phyloP scores from a whole-genome alignment of 768 basidiomycete species.

The Pleurotus pulmonarius region DNA sequence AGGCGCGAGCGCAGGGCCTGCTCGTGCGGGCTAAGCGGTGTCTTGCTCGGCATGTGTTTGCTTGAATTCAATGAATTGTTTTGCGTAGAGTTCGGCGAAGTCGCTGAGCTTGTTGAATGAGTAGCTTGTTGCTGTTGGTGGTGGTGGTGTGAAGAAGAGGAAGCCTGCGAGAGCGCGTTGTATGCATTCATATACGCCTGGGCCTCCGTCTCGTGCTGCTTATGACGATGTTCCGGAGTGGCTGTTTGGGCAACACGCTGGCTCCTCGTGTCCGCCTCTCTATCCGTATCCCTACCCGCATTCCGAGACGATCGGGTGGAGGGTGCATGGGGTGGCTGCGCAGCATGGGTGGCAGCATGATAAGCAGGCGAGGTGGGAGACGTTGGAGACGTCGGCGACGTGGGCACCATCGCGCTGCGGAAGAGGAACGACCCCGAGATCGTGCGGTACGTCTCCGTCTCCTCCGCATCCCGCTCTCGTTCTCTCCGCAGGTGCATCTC shows the following conservation, averaged over 20 bases:
- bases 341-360: neutral
- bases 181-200: no score
- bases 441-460: neutral
- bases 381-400: neutral
- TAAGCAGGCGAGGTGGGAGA: neutral
- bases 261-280: no score
- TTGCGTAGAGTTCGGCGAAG: neutral
- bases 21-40: slow-evolving; percentile 42
- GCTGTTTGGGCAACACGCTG: no score
- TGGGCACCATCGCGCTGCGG: slow-evolving; percentile 20
- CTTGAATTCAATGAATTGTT: neutral
- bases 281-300: no score
- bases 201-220: no score
- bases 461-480: no score
- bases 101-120: neutral
- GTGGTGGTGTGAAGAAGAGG: no score
- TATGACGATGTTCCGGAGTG: no score
- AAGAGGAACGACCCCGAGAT: slow-evolving; percentile 25
- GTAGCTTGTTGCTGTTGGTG: no score
- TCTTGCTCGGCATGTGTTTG: neutral
- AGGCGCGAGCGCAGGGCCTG: slow-evolving; percentile 50
- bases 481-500: neutral
- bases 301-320: neutral
- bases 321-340: neutral
- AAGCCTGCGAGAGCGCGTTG: no score